phyloP scores from a whole-genome alignment of 176 grass and related monocot species.

The Musa troglodytarum region DNA sequence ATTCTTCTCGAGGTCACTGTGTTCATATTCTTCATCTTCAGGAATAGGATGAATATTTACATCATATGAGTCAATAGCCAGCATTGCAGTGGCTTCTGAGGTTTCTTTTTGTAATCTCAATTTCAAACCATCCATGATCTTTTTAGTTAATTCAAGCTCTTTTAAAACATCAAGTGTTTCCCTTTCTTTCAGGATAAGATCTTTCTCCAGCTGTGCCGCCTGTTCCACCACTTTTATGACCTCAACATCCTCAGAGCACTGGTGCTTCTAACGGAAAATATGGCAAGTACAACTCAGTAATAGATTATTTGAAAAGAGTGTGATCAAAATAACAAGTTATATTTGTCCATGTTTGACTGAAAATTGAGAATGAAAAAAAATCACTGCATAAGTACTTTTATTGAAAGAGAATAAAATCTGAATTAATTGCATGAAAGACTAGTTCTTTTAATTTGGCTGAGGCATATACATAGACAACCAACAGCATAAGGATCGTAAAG shows the following conservation, averaged over 20 bases:
- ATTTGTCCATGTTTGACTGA: neutral
- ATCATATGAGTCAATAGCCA: neutral
- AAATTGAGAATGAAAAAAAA: neutral
- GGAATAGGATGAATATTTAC: slow-evolving; percentile 1
- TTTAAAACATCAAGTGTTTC: slow-evolving; percentile 71
- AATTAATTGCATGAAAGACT: no score
- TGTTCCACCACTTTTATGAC: slow-evolving; percentile 33
- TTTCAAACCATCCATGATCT: slow-evolving; percentile 58
- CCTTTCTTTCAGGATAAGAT: slow-evolving; percentile 71
- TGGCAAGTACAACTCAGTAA: neutral
- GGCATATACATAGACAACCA: no score
- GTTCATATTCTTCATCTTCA: slow-evolving; percentile 27
- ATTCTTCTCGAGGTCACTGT: slow-evolving; percentile 17
- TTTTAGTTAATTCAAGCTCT: slow-evolving; percentile 74
- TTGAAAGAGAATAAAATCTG: no score
- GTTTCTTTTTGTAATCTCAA: slow-evolving; percentile 55
- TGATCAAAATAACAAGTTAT: neutral
- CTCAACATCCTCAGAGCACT: slow-evolving; percentile 24
- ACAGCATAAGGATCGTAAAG: no score
- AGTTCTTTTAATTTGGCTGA: no score
- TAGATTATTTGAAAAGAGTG: neutral
- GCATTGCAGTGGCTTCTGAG: neutral
- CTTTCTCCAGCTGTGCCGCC: slow-evolving; percentile 51
- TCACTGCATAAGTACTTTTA: neutral
- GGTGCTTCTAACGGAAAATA: slow-evolving; percentile 34